Percentiles rank a stretch among this genome's conserved stretches.
Conservation (phyloP, 2,329 filamentous ascomycete genomes). For the Didymella segeticola region DNA sequence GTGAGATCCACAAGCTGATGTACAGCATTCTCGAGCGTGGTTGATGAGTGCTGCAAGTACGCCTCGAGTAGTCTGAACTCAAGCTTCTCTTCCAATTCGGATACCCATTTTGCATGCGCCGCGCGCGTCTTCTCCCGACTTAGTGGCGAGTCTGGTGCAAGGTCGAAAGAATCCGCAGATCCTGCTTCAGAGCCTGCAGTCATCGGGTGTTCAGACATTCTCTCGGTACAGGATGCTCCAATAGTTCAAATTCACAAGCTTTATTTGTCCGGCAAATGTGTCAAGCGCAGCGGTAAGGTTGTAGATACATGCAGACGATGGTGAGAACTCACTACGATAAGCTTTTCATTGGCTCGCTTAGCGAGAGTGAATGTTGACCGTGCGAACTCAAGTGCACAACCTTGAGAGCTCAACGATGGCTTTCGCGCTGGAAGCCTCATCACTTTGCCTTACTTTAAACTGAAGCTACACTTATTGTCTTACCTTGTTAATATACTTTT, state of each 20-base stretch:
- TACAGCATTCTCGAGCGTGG: background rate
- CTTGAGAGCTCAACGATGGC: no score
- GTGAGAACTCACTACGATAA: background rate
- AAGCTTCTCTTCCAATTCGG: slow-evolving; percentile 6
- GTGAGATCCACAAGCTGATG: slow-evolving; percentile 4
- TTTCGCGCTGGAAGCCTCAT: no score
- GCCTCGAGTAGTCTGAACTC: slow-evolving; percentile 1
- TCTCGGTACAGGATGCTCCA: no score
- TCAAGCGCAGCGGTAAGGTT: background rate
- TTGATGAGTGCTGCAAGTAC: background rate
- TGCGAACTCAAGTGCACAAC: no score
- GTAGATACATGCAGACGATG: background rate
- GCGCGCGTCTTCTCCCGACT: slow-evolving; percentile 6
- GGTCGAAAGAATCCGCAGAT: slow-evolving; percentile 2
- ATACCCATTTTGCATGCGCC: slow-evolving; percentile 1
- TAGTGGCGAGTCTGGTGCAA: slow-evolving; percentile 1
- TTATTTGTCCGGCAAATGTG: no score
- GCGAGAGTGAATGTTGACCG: background rate
- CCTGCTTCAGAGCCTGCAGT: background rate
- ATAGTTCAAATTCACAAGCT: no score
- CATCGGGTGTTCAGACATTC: background rate
- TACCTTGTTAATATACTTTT: no score
- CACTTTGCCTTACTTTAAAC: no score
- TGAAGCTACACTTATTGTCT: no score
- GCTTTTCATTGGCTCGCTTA: slow-evolving; percentile 8